Conservation (phyloP, 768 basidiomycete genomes). For the Boletus vermiculosoides region DNA sequence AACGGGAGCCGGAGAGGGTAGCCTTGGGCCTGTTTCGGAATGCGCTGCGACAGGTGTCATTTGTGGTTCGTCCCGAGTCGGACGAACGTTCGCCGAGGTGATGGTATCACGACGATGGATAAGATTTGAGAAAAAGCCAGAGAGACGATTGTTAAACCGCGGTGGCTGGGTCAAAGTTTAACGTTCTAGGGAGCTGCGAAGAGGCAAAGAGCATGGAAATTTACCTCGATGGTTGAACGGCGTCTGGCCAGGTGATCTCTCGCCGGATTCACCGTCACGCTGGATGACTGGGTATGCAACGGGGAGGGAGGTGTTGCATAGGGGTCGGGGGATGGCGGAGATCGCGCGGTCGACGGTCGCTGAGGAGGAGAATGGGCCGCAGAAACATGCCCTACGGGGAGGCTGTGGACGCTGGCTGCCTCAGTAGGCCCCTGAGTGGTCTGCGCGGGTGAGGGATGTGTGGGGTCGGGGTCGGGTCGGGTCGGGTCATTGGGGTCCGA, state of each 20-base stretch:
- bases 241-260: slow-evolving; percentile 44
- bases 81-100: slow-evolving; percentile 26
- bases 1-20: slow-evolving; percentile 52
- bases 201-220: slow-evolving; percentile 4
- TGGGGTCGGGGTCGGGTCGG: slow-evolving; percentile 35
- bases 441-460: slow-evolving; percentile 1
- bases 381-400: slow-evolving; percentile 54
- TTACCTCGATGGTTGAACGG: slow-evolving; percentile 61
- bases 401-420: slow-evolving; percentile 55
- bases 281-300: slow-evolving; percentile 12
- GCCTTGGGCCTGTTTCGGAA: slow-evolving; percentile 44
- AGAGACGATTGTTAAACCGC: slow-evolving; percentile 70
- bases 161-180: slow-evolving; percentile 35
- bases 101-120: slow-evolving; percentile 67
- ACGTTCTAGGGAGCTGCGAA: slow-evolving; percentile 4
- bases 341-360: slow-evolving; percentile 36
- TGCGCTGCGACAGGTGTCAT: slow-evolving; percentile 26
- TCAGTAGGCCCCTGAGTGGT: slow-evolving; percentile 43
- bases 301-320: background rate
- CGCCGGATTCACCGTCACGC: slow-evolving; percentile 19
- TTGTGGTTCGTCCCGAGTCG: slow-evolving; percentile 36
- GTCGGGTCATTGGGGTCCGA: background rate
- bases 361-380: slow-evolving; percentile 36
- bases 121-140: slow-evolving; percentile 81
- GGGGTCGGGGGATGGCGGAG: slow-evolving; percentile 12